phyloP scores from a whole-genome alignment of 106 monocot species.

The Vanilla planifolia region DNA sequence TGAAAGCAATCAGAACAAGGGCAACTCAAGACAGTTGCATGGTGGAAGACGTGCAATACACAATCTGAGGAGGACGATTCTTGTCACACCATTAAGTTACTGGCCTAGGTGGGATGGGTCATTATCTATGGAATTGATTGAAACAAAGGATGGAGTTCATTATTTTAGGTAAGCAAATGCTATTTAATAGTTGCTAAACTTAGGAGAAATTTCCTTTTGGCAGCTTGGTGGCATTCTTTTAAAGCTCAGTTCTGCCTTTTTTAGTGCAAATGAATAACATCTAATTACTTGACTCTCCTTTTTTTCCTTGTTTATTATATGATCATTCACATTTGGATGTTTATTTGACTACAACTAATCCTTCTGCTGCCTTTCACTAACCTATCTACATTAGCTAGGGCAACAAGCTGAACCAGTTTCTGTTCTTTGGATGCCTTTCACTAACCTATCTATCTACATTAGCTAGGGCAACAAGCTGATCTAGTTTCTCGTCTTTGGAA shows the following conservation, averaged over 20 bases:
- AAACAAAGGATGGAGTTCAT: slow-evolving; percentile 61
- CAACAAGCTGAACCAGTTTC: too few species aligned
- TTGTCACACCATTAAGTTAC: slow-evolving; percentile 63
- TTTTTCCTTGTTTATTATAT: too few species aligned
- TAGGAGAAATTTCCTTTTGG: background rate
- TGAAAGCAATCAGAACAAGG: slow-evolving; percentile 48
- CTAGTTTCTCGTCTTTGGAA: too few species aligned
- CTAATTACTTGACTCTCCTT: background rate
- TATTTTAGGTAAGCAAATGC: slow-evolving; percentile 67
- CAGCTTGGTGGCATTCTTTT: background rate
- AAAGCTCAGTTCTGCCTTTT: background rate
- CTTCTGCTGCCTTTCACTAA: too few species aligned
- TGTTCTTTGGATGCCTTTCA: too few species aligned
- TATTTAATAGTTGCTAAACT: background rate
- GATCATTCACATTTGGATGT: too few species aligned
- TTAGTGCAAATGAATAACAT: background rate
- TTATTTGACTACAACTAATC: too few species aligned
- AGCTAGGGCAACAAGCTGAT: too few species aligned
- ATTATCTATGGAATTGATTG: slow-evolving; percentile 84
- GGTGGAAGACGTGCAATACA: slow-evolving; percentile 60
- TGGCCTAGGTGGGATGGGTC: slow-evolving; percentile 94
- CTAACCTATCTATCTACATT: too few species aligned
- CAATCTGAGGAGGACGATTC: slow-evolving; percentile 69
- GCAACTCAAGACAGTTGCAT: slow-evolving; percentile 58
- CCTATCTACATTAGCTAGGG: too few species aligned